Conservation (phyloP, 1,139 yeast genomes). For the Fermentozyma sake region DNA sequence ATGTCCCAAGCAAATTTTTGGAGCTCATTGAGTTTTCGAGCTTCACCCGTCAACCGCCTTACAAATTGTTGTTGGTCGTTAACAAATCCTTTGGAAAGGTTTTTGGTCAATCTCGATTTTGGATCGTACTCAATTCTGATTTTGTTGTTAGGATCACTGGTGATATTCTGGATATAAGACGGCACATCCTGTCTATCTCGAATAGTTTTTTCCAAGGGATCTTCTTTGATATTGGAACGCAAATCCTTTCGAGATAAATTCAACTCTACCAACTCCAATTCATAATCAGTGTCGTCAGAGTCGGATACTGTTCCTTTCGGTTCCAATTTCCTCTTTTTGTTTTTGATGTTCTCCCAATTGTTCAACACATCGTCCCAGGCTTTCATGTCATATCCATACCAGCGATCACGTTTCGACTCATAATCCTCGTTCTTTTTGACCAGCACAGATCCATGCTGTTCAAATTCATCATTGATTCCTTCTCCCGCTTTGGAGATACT, state of each 20-base stretch:
- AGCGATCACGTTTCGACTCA: constrained; percentile 71
- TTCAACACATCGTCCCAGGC: constrained; percentile 53
- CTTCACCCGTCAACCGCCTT: constrained; percentile 48
- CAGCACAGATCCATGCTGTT: constrained; percentile 11
- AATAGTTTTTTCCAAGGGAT: constrained; percentile 32
- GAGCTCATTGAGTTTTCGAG: constrained; percentile 41
- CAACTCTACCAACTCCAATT: constrained; percentile 45
- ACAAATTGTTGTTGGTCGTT: constrained; percentile 54
- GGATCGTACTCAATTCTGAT: constrained; percentile 46
- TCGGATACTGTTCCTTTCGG: constrained; percentile 18
- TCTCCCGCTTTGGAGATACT: constrained; percentile 28
- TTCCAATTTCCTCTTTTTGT: constrained; percentile 9
- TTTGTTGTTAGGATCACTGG: constrained; percentile 21
- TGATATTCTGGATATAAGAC: constrained; percentile 39
- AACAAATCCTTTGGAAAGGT: constrained; percentile 41
- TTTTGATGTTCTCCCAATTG: constrained; percentile 40
- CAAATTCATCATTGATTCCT: constrained; percentile 32
- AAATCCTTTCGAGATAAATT: constrained; percentile 31
- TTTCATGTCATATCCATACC: constrained; percentile 67
- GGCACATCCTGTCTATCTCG: constrained; percentile 55
- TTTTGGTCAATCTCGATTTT: constrained; percentile 48
- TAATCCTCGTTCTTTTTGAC: constrained; percentile 42
- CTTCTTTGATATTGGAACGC: constrained; percentile 27
- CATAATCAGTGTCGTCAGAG: constrained; percentile 47
- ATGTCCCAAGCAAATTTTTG: constrained; percentile 54